Conservation (phyloP, 2,329 filamentous ascomycete species). For the Aspergillus vadensis region DNA sequence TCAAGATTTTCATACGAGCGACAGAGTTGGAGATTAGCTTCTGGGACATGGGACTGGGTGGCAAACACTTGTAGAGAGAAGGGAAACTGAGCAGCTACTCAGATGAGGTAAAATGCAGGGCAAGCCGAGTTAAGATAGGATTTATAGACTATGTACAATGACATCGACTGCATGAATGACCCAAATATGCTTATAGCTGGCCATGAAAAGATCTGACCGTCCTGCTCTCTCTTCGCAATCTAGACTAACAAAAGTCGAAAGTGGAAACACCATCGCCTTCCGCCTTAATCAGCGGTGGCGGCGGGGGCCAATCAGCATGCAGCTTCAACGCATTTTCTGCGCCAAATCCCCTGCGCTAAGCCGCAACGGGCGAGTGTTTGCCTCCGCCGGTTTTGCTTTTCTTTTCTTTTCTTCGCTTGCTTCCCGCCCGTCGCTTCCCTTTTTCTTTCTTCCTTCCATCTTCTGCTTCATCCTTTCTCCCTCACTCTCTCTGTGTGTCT, state of each 20-base stretch:
- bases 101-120: neutral
- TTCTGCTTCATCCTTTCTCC: neutral
- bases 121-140: neutral
- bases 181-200: too few relatives aligned
- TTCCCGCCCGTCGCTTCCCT: constrained; percentile 30
- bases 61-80: constrained; percentile 18
- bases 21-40: constrained; percentile 77
- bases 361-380: constrained; percentile 30
- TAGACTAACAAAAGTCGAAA: neutral
- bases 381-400: constrained; percentile 26
- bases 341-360: constrained; percentile 25
- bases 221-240: too few relatives aligned
- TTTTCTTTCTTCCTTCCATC: constrained; percentile 15
- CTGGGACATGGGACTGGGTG: constrained; percentile 67
- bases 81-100: neutral
- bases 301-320: neutral
- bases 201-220: too few relatives aligned
- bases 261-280: neutral
- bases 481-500: constrained; percentile 25
- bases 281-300: neutral
- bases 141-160: neutral
- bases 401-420: constrained; percentile 33
- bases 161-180: neutral
- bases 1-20: constrained; percentile 82
- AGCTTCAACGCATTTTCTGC: constrained; percentile 10